Evolutionary conservation across 129 eudicot species (phyloP).

Genomic region (Flaveria ramosissima): DNA sequence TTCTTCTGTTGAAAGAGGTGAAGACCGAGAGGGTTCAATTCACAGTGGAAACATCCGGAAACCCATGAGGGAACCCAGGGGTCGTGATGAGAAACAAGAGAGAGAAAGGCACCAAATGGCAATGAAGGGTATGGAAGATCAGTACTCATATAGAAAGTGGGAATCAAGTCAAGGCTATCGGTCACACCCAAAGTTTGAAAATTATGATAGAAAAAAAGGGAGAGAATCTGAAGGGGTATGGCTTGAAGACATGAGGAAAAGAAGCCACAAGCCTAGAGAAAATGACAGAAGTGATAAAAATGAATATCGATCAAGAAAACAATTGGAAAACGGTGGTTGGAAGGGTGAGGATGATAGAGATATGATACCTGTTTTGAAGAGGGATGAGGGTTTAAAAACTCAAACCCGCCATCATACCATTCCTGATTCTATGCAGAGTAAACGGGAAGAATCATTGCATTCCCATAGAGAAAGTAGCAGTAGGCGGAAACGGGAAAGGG

Average conservation of each 20-base stretch:
- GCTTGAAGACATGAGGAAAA: slow-evolving; percentile 67
- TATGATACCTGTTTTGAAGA: slow-evolving; percentile 47
- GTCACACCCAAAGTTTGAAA: slow-evolving; percentile 51
- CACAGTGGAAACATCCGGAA: slow-evolving; percentile 46
- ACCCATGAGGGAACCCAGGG: slow-evolving; percentile 50
- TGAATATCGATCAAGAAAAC: slow-evolving; percentile 60
- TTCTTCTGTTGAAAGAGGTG: slow-evolving; percentile 52
- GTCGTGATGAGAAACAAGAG: slow-evolving; percentile 54
- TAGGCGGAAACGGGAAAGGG: slow-evolving; percentile 75
- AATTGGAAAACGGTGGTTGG: slow-evolving; percentile 64
- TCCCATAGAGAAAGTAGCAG: slow-evolving; percentile 50
- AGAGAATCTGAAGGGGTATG: slow-evolving; percentile 67
- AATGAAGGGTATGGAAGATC: slow-evolving; percentile 42
- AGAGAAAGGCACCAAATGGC: slow-evolving; percentile 47
- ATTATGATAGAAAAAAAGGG: slow-evolving; percentile 61
- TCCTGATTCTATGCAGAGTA: slow-evolving; percentile 36
- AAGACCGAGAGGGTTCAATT: slow-evolving; percentile 56
- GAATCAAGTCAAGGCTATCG: slow-evolving; percentile 53
- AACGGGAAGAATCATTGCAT: slow-evolving; percentile 11
- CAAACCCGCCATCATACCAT: slow-evolving; percentile 29
- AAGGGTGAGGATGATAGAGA: slow-evolving; percentile 63
- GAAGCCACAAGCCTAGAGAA: slow-evolving; percentile 67
- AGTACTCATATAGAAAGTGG: slow-evolving; percentile 43
- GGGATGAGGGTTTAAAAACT: slow-evolving; percentile 51
- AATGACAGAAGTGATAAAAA: slow-evolving; percentile 57